Evolutionary conservation across 1,139 yeast species (phyloP), one percentile per base, ranked within the genome.

Genomic region (Taphrina flavorubra): DNA sequence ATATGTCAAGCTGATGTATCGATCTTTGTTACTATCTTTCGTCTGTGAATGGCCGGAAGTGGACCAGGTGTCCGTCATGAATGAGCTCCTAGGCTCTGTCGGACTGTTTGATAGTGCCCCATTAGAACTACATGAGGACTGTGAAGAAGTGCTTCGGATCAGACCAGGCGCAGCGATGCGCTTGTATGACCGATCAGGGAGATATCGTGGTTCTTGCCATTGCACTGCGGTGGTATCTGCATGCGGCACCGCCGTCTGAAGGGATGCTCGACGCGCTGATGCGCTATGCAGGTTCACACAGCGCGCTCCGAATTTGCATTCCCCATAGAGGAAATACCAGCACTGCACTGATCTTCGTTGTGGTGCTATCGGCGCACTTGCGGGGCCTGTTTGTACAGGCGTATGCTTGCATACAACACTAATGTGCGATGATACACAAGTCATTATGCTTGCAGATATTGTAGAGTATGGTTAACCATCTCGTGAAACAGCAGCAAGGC

Each of bases 281-380:
- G 36, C 13, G 8, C 13, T 10, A 37, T 63, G 67, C 34, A 49
- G 44, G 46, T 63, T 56, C 13, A 63, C 55, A 25, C 67, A 63
- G 31, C 46, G 42, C 13, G 31, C 16, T 36, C 68, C 58, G 51
- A 65, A 57, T 20, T 49, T 51, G 53, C 63, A 57, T 7, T 42
- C 49, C 25, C 60, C 51, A 34, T 65, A 65, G 20, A 57, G 39
- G 18, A 37, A 65, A 25, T 58, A 57, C 68, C 68, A 49, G 44
- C 68, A 56, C 44, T 34, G 16, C 7, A 46, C 55, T 55, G 42
- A 8, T 25, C 31, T n/a, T n/a, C 18, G 59, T 25, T 25, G 16
- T 13, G 47, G 47, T 16, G 6, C n/a, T 7, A 6, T 16, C 18
- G 18, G n/a, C 18, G 47, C 47, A 1, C 2, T 7, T 25, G 31